Base-by-base conservation (phyloP, 306 rosid genomes). In the Carpinus fangiana region DNA sequence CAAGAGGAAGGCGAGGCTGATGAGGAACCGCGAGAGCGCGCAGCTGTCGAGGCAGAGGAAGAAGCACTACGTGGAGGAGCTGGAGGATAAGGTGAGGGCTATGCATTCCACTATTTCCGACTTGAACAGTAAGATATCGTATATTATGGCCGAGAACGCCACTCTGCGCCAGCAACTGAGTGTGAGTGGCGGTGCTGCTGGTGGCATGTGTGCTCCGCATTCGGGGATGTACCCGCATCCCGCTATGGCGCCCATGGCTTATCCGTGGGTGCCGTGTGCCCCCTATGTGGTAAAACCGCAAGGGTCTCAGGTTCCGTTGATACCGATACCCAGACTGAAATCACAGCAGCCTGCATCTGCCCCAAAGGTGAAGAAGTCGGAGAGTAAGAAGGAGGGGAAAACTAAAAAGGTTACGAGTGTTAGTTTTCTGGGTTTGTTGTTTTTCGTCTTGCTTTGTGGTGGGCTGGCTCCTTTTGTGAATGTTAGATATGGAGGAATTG, bases 31-130 rank as follows among this genome's bases (percentile, higher is more conserved):
- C 70, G 99, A 96, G 83, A 96, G 99, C 78, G 99, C 99, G 9
- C 99, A 91, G 81, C 94, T 96, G 73, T 96, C 99, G 8, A 93
- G 99, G 87, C 98, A 90, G 90, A 93, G 97, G 86, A 96, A 91
- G 87, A 93, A 96, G 86, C 98, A 91, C 84, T 90, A 96, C 66
- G 98, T 96, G 78, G 99, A 93, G 65, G 97, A 93, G 88, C 92
- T 96, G 77, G 98, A 93, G 84, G 99, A 91, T 76, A 96, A 91
- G 82, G 93, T 96, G 52, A 89, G 96, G 77, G 51, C 75, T 12
- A 91, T 96, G 98, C 87, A 93, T 84, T 89, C 97, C 2, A 96
- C 93, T 8, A 89, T 96, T 77, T 34, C 99, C 73, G 98, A 90
- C 68, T 74, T 96, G 88, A 96, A 91, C 74, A 59, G 81, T 70